These are phyloP conservation scores for Mercurialis annua DNA, from an alignment of 345 rosid species.

Conservation along the genomic window DNA sequence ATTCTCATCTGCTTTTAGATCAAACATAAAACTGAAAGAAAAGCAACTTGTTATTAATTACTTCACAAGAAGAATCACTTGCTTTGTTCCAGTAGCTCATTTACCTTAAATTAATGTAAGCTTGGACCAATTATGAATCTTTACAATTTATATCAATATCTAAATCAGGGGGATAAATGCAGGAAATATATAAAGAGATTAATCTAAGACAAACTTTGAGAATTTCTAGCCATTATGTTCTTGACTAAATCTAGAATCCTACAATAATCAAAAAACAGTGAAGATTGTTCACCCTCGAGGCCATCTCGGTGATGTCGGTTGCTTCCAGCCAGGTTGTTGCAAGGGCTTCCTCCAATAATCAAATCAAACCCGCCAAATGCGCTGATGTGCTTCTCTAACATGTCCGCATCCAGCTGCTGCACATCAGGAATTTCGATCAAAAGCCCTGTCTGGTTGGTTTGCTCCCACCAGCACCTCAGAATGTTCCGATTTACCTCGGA, in stretches of 20 bases:
- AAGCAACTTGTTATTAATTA: too few relatives aligned
- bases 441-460: slow-evolving; percentile 77
- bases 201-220: slow-evolving; percentile 16
- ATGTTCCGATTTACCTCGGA: slow-evolving; percentile 59
- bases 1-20: too few relatives aligned
- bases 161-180: neutral
- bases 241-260: slow-evolving; percentile 64
- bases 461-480: slow-evolving; percentile 76
- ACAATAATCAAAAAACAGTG: slow-evolving; percentile 68
- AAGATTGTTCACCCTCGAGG: slow-evolving; percentile 76
- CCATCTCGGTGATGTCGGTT: slow-evolving; percentile 69
- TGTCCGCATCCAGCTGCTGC: slow-evolving; percentile 39
- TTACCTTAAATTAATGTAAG: neutral
- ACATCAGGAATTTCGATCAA: slow-evolving; percentile 54
- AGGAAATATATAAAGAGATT: neutral
- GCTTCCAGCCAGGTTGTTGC: slow-evolving; percentile 89
- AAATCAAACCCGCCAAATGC: slow-evolving; percentile 77
- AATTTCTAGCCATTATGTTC: slow-evolving; percentile 22
- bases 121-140: neutral
- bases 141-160: slow-evolving; percentile 1
- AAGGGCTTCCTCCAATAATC: slow-evolving; percentile 86
- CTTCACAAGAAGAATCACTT: neutral
- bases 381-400: slow-evolving; percentile 46
- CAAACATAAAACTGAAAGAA: too few relatives aligned
- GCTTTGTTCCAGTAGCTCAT: neutral